phyloP scores from a whole-genome alignment of 2,329 filamentous ascomycete species.

The Cadophora malorum region DNA sequence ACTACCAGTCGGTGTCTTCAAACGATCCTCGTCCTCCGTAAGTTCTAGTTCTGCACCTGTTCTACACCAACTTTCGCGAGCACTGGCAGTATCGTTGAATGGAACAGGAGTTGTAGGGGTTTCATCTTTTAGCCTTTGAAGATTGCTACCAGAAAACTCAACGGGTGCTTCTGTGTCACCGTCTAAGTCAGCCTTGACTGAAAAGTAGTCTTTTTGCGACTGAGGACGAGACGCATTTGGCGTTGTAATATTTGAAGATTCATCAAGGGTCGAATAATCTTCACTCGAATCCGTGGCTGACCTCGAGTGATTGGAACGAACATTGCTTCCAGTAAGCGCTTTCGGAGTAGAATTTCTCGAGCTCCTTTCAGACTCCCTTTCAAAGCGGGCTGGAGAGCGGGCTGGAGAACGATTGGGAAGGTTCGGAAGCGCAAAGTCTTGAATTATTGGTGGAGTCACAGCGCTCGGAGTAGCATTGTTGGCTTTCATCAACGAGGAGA shows the following conservation, averaged over 20 bases:
- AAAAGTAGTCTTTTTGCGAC: constrained; percentile 36
- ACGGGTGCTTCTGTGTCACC: neutral
- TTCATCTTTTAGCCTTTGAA: neutral
- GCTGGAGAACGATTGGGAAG: neutral
- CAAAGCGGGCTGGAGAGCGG: constrained; percentile 10
- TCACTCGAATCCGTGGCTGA: constrained; percentile 41
- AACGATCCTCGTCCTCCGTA: constrained; percentile 26
- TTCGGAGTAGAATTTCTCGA: constrained; percentile 2
- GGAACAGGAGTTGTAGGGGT: constrained; percentile 23
- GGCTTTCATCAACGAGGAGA: constrained; percentile 7
- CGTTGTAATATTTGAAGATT: constrained; percentile 41
- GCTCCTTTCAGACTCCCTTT: neutral
- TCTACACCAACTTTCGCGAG: constrained; percentile 31
- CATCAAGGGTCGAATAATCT: constrained; percentile 40
- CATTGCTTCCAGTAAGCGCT: neutral
- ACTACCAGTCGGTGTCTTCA: constrained; percentile 30
- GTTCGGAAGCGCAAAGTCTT: neutral
- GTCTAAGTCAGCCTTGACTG: neutral
- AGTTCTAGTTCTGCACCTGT: constrained; percentile 30
- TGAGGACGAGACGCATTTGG: constrained; percentile 40
- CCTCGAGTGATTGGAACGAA: constrained; percentile 24
- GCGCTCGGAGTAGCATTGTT: neutral
- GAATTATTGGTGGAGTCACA: neutral
- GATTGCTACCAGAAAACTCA: neutral
- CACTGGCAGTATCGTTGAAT: constrained; percentile 25